A percentile compares a stretch with the other conserved stretches of the same genome.
phyloP scores from a whole-genome alignment of 176 grass and related monocot species.

The Zea mays region Zm-B73-REFERENCE-NAM-5.0 NC_050100.1:173888501-173889000 shows the following conservation, averaged over 20 bases:
- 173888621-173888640: not conserved
- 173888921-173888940: not conserved
- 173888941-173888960: not conserved
- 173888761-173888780: not conserved
- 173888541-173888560: no score
- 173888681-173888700: not conserved
- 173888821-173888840: not conserved
- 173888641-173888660: not conserved
- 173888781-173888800: not conserved
- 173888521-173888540: no score
- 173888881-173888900: not conserved
- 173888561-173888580: no score
- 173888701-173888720: conserved; percentile 41
- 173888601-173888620: no score
- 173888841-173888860: not conserved
- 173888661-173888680: conserved; percentile 31
- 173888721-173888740: conserved; percentile 48
- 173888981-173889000: not conserved
- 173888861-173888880: not conserved
- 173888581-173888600: no score
- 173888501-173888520: not conserved
- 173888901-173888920: not conserved
- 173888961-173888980: not conserved
- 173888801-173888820: not conserved
- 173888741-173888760: not conserved